Base-by-base conservation (phyloP, 495 filamentous ascomycete species). In the Clavariopsis aquatica region DNA sequence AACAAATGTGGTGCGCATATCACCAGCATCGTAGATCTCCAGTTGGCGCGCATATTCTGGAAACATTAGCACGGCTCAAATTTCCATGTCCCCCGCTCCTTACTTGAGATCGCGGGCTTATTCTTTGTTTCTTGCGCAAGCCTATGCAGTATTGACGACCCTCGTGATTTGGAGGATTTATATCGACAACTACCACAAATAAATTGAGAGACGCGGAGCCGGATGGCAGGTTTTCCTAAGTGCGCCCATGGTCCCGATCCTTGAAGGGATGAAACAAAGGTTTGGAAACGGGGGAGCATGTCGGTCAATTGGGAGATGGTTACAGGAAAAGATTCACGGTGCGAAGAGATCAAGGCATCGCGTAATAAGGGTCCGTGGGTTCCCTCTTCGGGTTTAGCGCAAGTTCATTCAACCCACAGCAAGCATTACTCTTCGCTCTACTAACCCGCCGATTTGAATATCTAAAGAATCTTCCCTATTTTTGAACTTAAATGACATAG, bases 121-220 rank as follows among this genome's bases (percentile, higher is more conserved):
- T 62, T 43, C 26, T 56, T 54, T 2, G 49, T 22, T 31, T 38
- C 51, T 49, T 56, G 13, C n/a, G 27, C 38, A 23, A 55, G 26
- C n/a, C 52, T 20, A n/a, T 58, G 57, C 26, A 62, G 34, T 10
- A 67, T 41, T 26, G 64, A 52, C 7, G 64, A 56, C 12, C n/a
- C n/a, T n/a, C n/a, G n/a, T n/a, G n/a, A n/a, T n/a, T 57, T 67
- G 2, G 64, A 67, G 53, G 62, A 67, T 52, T 52, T 62, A 26
- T 36, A 10, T 22, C 27, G 64, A 31, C 57, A 62, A 26, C 17
- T 51, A 29, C 43, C 34, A 31, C 64, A 62, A 10, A 62, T 47
- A 31, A 52, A 62, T 20, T 52, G 51, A 3, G 58, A 31, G 45
- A 52, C 28, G 15, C 57, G 64, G 0, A 19, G 13, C 15, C 26